Conservation (phyloP, 805 yeast genomes). For the Zygoascus ofunaensis region DNA sequence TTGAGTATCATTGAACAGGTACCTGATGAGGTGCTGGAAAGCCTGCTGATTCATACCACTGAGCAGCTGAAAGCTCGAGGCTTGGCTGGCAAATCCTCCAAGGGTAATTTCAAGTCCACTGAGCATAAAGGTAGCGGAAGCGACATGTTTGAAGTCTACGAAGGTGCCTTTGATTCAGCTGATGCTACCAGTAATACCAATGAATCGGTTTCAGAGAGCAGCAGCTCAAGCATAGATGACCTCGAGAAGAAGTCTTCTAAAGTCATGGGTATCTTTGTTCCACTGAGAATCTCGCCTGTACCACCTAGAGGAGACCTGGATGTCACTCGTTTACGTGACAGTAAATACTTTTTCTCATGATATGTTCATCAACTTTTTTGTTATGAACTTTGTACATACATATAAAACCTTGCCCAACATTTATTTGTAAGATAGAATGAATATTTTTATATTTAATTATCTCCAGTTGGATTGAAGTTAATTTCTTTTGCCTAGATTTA, state of each 20-base stretch:
- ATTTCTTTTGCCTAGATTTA: too few species aligned
- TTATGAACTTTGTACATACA: constrained; percentile 3
- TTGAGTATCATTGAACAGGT: constrained; percentile 39
- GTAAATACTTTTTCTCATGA: constrained; percentile 67
- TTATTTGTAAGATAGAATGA: neutral
- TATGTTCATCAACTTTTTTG: neutral
- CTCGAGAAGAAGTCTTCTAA: constrained; percentile 10
- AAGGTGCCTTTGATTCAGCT: constrained; percentile 24
- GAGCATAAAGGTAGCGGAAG: constrained; percentile 28
- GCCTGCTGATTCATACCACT: constrained; percentile 23
- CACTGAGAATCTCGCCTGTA: constrained; percentile 59
- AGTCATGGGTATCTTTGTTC: constrained; percentile 45
- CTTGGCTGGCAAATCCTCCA: neutral
- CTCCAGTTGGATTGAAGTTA: too few species aligned
- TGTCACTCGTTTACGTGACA: constrained; percentile 58
- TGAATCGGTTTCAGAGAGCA: neutral
- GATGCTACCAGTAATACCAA: constrained; percentile 12
- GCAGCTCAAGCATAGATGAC: constrained; percentile 7
- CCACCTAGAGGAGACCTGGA: constrained; percentile 82
- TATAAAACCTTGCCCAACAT: too few species aligned
- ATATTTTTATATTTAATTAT: neutral
- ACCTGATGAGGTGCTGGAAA: constrained; percentile 22
- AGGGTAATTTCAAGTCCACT: constrained; percentile 18
- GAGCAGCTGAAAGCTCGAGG: constrained; percentile 11
- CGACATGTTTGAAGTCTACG: constrained; percentile 17